Conservation (phyloP, 2,329 filamentous ascomycete genomes). For the Alternaria viburni region DNA sequence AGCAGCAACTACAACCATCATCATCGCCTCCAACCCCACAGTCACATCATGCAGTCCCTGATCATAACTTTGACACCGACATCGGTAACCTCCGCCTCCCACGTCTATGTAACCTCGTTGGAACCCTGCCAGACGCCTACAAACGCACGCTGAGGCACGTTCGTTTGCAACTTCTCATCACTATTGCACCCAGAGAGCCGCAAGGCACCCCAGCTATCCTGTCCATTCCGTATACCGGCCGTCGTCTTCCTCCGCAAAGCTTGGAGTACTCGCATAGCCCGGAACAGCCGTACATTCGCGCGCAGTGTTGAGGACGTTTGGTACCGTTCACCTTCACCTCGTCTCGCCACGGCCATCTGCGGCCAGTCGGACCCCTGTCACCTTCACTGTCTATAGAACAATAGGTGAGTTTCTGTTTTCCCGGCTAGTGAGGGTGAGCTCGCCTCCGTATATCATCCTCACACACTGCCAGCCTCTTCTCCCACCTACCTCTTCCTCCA, state of each 20-base stretch:
- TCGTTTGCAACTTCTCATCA: constrained; percentile 6
- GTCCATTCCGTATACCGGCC: background rate
- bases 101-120: background rate
- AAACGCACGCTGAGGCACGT: background rate
- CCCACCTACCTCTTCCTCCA: background rate
- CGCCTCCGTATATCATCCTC: background rate
- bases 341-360: background rate
- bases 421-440: background rate
- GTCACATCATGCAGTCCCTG: background rate
- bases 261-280: background rate
- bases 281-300: background rate
- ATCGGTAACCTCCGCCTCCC: background rate
- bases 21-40: background rate
- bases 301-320: background rate
- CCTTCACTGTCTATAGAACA: constrained; percentile 8
- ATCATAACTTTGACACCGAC: background rate
- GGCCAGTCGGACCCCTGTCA: background rate
- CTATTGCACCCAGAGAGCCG: background rate
- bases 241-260: background rate
- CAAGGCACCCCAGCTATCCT: background rate
- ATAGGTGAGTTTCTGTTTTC: constrained; percentile 2
- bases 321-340: constrained; percentile 7
- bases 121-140: background rate
- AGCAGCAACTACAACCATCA: background rate
- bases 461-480: background rate